These are phyloP conservation scores for Wickerhamomyces hampshirensis DNA, from an alignment of 805 yeast genomes.

Conservation along the genomic window DNA sequence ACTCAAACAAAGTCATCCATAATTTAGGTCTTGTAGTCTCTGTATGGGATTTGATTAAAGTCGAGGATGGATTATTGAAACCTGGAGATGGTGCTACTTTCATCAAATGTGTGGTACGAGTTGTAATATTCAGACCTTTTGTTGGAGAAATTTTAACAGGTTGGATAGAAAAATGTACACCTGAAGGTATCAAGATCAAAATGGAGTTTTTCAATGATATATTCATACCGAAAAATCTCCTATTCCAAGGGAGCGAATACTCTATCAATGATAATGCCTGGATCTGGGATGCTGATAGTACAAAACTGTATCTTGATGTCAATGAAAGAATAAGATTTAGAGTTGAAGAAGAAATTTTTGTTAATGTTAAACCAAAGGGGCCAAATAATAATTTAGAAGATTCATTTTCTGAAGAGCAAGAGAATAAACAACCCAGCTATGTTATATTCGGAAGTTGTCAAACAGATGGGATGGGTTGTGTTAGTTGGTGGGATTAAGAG, in stretches of 20 bases:
- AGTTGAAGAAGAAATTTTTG: constrained; percentile 83
- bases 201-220: constrained; percentile 91
- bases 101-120: constrained; percentile 68
- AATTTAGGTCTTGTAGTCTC: constrained; percentile 81
- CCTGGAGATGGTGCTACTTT: constrained; percentile 95
- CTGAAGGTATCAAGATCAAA: constrained; percentile 78
- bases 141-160: constrained; percentile 91
- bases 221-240: constrained; percentile 74
- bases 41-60: constrained; percentile 76
- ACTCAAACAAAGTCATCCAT: constrained; percentile 78
- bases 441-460: constrained; percentile 87
- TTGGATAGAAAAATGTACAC: constrained; percentile 84
- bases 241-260: constrained; percentile 74
- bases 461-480: constrained; percentile 94
- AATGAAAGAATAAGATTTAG: constrained; percentile 91
- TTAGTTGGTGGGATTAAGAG: constrained; percentile 93
- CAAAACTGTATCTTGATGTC: constrained; percentile 76
- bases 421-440: constrained; percentile 64
- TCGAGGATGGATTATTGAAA: constrained; percentile 82
- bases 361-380: constrained; percentile 74
- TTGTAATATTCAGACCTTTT: constrained; percentile 87
- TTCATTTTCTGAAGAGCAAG: constrained; percentile 22
- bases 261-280: constrained; percentile 81
- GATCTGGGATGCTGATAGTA: constrained; percentile 83
- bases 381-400: constrained; percentile 38